Base-by-base conservation (phyloP, 1,284 basidiomycete genomes). In the Xerocomus nothofagi region DNA sequence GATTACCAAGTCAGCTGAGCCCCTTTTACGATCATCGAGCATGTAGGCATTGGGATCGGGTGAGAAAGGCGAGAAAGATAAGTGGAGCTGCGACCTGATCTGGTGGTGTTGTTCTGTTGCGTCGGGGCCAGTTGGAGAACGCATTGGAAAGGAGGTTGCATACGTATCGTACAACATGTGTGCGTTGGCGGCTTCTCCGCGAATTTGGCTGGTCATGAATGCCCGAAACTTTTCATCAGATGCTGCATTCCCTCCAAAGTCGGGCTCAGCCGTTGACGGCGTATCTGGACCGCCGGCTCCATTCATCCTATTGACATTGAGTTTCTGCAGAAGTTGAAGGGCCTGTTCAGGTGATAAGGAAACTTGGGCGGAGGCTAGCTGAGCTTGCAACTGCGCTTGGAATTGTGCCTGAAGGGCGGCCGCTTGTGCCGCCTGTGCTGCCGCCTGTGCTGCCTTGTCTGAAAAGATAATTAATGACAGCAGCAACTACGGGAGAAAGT, bases 391-490 rank as follows among this genome's bases (percentile, higher is more conserved):
- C 51, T 79, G 79, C 0, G 69, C 58, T 54, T 77, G 70, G 20
- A 74, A 66, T 53, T 80, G 79, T 11, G 70, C 63, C 50, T 86
- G 82, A 40, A 86, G 67, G 32, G 86, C 81, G 21, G 85, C 82
- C 15, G 82, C 79, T 63, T 88, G 87, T 10, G 87, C 86, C 20
- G 86, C 87, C 62, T 89, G 87, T 6, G 88, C 89, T 17, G 89
- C 88, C 5, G 89, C 89, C 66, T 91, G 89, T 6, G 89, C 88
- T 31, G 90, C 89, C 73, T 91, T 91, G 68, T 91, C 89, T 89
- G 55, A 27, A 56, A 46, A 27, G 46, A 37, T 33, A 18, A 47
- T 50, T 14, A 56, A 50, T n/a, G 39, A 38, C 21, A 40, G 51
- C 34, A 26, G 47, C 34, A 11, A n/a, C n/a, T n/a, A 6, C 27